Evolutionary conservation across 1,284 basidiomycete genomes (phyloP).

Genomic region (Moniliella sp.): DNA sequence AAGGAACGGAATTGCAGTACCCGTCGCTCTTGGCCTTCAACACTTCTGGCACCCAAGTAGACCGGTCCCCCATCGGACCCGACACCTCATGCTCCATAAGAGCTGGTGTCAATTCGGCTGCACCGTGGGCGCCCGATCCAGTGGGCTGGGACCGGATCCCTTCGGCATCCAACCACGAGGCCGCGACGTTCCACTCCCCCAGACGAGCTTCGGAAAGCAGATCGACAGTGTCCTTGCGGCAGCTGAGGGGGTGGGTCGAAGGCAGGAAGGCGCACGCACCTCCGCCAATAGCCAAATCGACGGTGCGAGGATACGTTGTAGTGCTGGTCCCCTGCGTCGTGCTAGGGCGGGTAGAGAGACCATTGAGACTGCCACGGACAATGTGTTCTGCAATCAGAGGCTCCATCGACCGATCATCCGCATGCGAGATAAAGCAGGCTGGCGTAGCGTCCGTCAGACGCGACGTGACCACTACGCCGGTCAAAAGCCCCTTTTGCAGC

Average conservation of each 20-base stretch:
- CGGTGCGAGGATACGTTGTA: constrained; percentile 7
- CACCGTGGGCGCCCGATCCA: neutral
- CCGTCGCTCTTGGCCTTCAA: too few species aligned
- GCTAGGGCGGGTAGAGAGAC: neutral
- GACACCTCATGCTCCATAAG: neutral
- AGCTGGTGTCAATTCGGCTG: neutral
- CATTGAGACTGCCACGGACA: constrained; percentile 9
- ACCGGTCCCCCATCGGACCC: too few species aligned
- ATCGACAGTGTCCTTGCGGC: constrained; percentile 28
- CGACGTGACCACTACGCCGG: constrained; percentile 34
- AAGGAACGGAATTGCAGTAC: constrained; percentile 11
- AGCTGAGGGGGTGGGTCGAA: constrained; percentile 14
- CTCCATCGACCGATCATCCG: constrained; percentile 11
- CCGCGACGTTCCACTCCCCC: constrained; percentile 14
- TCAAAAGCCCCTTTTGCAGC: constrained; percentile 23
- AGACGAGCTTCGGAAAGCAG: constrained; percentile 13
- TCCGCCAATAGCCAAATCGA: constrained; percentile 35
- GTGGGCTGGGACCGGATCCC: neutral
- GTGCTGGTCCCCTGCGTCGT: constrained; percentile 4
- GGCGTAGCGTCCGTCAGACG: constrained; percentile 29
- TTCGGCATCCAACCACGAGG: neutral
- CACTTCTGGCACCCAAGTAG: too few species aligned
- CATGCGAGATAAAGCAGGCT: constrained; percentile 34
- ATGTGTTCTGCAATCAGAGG: constrained; percentile 11
- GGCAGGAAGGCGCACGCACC: constrained; percentile 34